Evolutionary conservation across 139 green algal genomes (phyloP).

Genomic region (Tetraselmis striata): DNA sequence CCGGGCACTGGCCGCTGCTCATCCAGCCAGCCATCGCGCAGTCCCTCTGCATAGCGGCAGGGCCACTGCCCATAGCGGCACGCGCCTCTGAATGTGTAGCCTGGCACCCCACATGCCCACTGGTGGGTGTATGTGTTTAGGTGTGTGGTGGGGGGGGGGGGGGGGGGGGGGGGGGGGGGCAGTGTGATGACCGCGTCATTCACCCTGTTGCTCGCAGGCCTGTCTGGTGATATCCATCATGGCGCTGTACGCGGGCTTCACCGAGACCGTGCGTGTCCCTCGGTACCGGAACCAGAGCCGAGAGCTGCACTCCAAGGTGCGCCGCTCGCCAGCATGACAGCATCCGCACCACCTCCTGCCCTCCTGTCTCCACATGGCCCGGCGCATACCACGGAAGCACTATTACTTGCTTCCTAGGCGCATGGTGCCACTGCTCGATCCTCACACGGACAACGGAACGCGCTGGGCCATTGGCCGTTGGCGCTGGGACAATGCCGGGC

Average conservation of each 20-base stretch:
- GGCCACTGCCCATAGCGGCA: no score
- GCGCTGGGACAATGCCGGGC: not conserved
- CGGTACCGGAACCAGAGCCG: not conserved
- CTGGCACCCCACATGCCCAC: no score
- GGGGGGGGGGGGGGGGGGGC: no score
- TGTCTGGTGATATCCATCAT: not conserved
- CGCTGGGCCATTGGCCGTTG: not conserved
- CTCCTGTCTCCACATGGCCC: not conserved
- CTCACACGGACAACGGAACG: not conserved
- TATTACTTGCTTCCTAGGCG: not conserved
- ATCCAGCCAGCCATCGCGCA: not conserved
- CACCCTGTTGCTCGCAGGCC: not conserved
- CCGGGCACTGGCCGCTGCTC: no score
- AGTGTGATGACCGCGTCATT: not conserved
- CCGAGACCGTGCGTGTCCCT: not conserved
- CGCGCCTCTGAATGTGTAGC: no score
- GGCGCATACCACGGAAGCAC: not conserved
- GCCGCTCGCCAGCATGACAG: no score
- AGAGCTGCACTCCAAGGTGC: not conserved
- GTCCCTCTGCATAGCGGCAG: not conserved
- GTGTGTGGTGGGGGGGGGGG: not conserved
- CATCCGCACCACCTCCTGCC: no score
- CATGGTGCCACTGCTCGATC: not conserved
- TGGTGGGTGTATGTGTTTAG: not conserved
- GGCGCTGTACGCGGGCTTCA: not conserved